A percentile compares a stretch with the other conserved stretches of the same genome.
phyloP scores from a whole-genome alignment of 768 basidiomycete genomes.

The Phanerochaete carnosa region DNA sequence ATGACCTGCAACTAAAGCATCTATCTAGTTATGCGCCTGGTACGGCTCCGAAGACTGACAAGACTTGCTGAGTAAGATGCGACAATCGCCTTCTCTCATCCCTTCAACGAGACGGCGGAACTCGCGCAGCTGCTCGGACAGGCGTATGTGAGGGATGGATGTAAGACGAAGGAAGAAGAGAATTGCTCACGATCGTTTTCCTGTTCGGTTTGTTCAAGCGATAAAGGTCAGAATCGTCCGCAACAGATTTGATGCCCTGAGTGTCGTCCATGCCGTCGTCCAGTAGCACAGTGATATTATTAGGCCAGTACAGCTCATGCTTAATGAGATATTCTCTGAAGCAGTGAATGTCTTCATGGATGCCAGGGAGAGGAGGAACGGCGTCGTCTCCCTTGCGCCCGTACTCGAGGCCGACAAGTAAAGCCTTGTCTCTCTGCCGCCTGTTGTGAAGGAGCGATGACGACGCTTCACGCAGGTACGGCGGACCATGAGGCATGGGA shows the following conservation, averaged over 20 bases:
- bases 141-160: background rate
- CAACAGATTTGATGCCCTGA: background rate
- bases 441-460: background rate
- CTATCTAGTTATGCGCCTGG: background rate
- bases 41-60: background rate
- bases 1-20: background rate
- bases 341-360: background rate
- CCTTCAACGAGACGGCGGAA: background rate
- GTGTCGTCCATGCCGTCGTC: background rate
- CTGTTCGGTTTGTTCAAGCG: background rate
- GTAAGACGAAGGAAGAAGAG: background rate
- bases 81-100: background rate
- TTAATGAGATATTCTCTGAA: conserved; percentile 3
- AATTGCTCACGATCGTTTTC: background rate
- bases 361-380: background rate
- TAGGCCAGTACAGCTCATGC: background rate
- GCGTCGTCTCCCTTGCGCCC: background rate
- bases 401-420: conserved; percentile 12
- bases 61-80: background rate
- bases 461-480: background rate
- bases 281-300: conserved; percentile 1
- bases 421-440: conserved; percentile 2
- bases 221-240: background rate
- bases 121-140: background rate
- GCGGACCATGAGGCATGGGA: background rate